Evolutionary conservation across 148 eudicot genomes (phyloP).

Genomic region (Persicaria maculosa): DNA sequence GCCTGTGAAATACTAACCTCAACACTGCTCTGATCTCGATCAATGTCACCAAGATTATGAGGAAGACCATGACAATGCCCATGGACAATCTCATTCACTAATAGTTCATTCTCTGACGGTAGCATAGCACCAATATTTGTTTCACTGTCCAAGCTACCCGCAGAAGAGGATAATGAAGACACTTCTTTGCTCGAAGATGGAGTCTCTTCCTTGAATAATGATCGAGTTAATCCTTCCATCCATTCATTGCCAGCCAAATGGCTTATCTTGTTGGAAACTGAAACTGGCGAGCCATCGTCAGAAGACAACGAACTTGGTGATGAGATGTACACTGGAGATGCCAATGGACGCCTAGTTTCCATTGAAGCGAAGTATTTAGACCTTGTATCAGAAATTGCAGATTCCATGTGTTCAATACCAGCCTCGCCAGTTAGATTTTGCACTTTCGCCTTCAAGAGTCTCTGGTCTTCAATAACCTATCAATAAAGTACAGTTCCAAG

Average conservation of each 20-base stretch:
- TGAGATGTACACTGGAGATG: constrained; percentile 46
- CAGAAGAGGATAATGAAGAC: constrained; percentile 23
- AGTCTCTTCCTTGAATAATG: constrained; percentile 51
- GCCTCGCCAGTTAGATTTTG: constrained; percentile 73
- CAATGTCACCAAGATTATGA: constrained; percentile 33
- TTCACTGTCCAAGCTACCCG: constrained; percentile 13
- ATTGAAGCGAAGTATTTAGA: constrained; percentile 52
- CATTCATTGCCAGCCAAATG: constrained; percentile 16
- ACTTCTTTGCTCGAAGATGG: constrained; percentile 26
- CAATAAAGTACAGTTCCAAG: constrained; percentile 9
- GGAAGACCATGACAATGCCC: constrained; percentile 45
- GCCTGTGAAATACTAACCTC: constrained; percentile 41
- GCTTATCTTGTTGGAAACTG: constrained; percentile 27
- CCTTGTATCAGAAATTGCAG: constrained; percentile 66
- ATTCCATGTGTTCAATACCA: constrained; percentile 80
- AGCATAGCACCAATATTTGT: constrained; percentile 11
- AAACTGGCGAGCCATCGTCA: constrained; percentile 30
- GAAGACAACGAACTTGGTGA: constrained; percentile 39
- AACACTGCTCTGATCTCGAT: constrained; percentile 28
- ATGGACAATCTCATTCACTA: constrained; percentile 81
- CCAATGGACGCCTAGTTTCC: constrained; percentile 52
- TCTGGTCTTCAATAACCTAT: constrained; percentile 81
- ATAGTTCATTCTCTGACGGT: constrained; percentile 54
- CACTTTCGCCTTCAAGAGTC: constrained; percentile 76
- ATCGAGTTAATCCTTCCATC: constrained; percentile 52